These are phyloP conservation scores for Kwoniella heveanensis DNA, from an alignment of 768 basidiomycete species.

Conservation along the genomic window DNA sequence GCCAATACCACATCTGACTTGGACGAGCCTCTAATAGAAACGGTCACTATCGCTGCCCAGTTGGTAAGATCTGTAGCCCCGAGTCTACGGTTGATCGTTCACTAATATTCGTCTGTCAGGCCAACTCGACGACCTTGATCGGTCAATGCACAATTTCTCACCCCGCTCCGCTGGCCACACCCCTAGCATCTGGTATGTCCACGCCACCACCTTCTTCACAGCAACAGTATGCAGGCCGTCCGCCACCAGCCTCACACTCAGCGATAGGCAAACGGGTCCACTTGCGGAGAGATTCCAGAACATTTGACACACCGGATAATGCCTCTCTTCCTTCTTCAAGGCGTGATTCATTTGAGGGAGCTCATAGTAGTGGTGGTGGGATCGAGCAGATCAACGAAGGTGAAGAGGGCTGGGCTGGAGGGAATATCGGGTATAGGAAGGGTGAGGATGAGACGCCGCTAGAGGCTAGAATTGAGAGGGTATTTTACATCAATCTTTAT, in stretches of 20 bases:
- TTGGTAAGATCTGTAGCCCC: slow-evolving; percentile 60
- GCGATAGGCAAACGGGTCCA: slow-evolving; percentile 14
- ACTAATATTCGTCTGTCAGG: slow-evolving; percentile 41
- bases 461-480: slow-evolving; percentile 44
- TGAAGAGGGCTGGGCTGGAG: slow-evolving; percentile 23
- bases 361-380: background rate
- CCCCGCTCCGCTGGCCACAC: slow-evolving; percentile 58
- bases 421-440: slow-evolving; percentile 50
- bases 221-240: slow-evolving; percentile 19
- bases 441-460: slow-evolving; percentile 48
- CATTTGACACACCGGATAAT: slow-evolving; percentile 43
- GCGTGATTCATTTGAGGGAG: slow-evolving; percentile 1
- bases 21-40: slow-evolving; percentile 53
- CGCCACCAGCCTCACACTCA: background rate
- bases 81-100: background rate
- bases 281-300: slow-evolving; percentile 43
- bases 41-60: slow-evolving; percentile 91
- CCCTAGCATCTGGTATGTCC: slow-evolving; percentile 5
- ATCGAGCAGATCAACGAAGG: slow-evolving; percentile 11
- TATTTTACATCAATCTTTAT: slow-evolving; percentile 88
- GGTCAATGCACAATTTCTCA: slow-evolving; percentile 95
- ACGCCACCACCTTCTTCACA: slow-evolving; percentile 19
- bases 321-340: slow-evolving; percentile 5
- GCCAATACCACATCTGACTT: too few relatives aligned
- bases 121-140: slow-evolving; percentile 73